Evolutionary conservation across 768 basidiomycete species (phyloP).

Genomic region (Tricholoma hemisulphureum): DNA sequence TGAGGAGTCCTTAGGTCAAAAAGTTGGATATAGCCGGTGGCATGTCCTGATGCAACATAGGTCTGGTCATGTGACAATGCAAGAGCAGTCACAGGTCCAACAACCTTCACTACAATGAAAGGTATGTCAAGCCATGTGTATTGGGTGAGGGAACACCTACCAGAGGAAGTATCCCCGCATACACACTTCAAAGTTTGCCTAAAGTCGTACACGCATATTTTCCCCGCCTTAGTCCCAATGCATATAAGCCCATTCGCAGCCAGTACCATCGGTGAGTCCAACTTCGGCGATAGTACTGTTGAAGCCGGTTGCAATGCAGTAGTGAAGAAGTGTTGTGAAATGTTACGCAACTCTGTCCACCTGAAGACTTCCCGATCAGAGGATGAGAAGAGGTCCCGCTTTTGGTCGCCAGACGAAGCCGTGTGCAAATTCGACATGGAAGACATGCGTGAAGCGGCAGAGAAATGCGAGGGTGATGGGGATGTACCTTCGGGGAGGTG

Average conservation of each 20-base stretch:
- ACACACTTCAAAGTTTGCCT: conserved; percentile 79
- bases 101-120: conserved; percentile 45
- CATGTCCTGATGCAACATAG: conserved; percentile 86
- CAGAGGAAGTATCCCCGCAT: conserved; percentile 67
- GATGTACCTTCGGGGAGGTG: conserved; percentile 44
- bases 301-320: conserved; percentile 57
- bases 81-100: conserved; percentile 84
- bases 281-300: conserved; percentile 50
- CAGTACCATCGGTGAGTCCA: conserved; percentile 75
- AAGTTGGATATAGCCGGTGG: conserved; percentile 79
- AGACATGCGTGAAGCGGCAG: conserved; percentile 67
- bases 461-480: conserved; percentile 63
- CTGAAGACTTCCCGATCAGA: conserved; percentile 61
- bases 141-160: conserved; percentile 37
- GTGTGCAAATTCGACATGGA: conserved; percentile 52
- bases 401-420: conserved; percentile 23
- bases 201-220: conserved; percentile 84
- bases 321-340: conserved; percentile 57
- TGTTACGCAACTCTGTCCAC: conserved; percentile 68
- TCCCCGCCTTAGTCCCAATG: conserved; percentile 80
- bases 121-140: conserved; percentile 14
- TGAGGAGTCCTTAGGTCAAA: conserved; percentile 76
- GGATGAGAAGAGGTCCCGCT: conserved; percentile 15
- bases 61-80: conserved; percentile 93
- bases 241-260: conserved; percentile 87